These are phyloP conservation scores for Aristolochia fimbriata DNA, from an alignment of 164 flowering plant species.

Conservation along the genomic window DNA sequence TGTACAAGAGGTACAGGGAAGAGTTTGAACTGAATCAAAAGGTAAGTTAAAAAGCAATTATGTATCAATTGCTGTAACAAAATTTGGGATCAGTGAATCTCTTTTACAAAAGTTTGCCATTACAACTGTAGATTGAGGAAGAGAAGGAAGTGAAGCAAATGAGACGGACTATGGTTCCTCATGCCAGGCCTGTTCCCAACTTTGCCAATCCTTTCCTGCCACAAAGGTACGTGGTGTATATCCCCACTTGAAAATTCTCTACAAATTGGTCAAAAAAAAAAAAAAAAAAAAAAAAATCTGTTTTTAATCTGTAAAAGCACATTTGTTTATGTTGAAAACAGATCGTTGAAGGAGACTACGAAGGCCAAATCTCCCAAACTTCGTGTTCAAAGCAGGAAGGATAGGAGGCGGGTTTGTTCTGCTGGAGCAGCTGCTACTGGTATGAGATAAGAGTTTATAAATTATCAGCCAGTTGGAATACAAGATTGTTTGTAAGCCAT, in stretches of 20 bases:
- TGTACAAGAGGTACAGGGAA: conserved; percentile 84
- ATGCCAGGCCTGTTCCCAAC: conserved; percentile 84
- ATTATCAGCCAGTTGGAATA: not conserved
- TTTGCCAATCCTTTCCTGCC: conserved; percentile 77
- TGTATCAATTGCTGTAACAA: too few relatives aligned
- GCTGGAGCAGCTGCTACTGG: conserved; percentile 36
- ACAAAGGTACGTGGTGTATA: conserved; percentile 31
- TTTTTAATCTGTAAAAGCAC: not conserved
- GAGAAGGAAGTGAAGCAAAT: conserved; percentile 89
- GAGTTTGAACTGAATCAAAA: conserved; percentile 68
- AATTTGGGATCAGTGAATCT: too few relatives aligned
- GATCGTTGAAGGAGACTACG: conserved; percentile 64
- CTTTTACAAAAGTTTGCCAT: too few relatives aligned
- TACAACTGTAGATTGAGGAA: conserved; percentile 64
- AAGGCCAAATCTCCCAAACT: conserved; percentile 74
- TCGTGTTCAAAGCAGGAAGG: conserved; percentile 39
- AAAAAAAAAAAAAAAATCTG: not conserved
- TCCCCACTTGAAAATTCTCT: not conserved
- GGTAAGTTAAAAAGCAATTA: conserved; percentile 30
- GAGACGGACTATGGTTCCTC: conserved; percentile 86
- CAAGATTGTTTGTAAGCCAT: conserved; percentile 11
- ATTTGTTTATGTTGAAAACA: conserved; percentile 10
- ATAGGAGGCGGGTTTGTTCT: conserved; percentile 22
- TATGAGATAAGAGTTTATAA: conserved; percentile 45
- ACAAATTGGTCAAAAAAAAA: not conserved